These are phyloP conservation scores for Plantago coronopus DNA, from an alignment of 305 asterid genomes.

Conservation along the genomic window DNA sequence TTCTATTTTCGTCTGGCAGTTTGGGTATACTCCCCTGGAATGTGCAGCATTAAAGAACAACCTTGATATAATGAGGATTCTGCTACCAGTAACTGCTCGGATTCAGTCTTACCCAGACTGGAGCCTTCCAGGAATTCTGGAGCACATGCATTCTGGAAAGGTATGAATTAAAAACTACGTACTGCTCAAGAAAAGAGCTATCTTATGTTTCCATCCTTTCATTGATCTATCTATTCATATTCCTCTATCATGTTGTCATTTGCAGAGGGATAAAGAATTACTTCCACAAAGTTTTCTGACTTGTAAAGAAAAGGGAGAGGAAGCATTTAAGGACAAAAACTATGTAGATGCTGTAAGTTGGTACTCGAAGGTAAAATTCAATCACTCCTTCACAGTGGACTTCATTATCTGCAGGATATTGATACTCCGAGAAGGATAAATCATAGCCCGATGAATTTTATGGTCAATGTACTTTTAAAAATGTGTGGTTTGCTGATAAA, in stretches of 20 bases:
- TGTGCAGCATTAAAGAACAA: neutral
- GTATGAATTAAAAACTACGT: too few relatives aligned
- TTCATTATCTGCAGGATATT: too few relatives aligned
- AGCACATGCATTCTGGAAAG: neutral
- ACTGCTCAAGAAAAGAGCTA: too few relatives aligned
- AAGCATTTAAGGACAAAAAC: constrained; percentile 11
- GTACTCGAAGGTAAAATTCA: constrained; percentile 16
- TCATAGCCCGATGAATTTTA: too few relatives aligned
- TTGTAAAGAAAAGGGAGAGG: constrained; percentile 12
- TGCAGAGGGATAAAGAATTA: too few relatives aligned
- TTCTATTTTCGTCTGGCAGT: neutral
- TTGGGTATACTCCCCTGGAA: constrained; percentile 3
- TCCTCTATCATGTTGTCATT: neutral
- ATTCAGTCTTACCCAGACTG: neutral
- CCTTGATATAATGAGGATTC: neutral
- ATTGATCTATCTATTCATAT: neutral
- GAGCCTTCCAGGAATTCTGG: neutral
- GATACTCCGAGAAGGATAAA: too few relatives aligned
- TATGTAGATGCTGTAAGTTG: constrained; percentile 23
- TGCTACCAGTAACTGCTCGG: constrained; percentile 4
- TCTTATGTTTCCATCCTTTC: neutral
- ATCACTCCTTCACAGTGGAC: too few relatives aligned
- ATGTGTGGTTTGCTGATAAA: too few relatives aligned
- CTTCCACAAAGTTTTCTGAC: neutral
- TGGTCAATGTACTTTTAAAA: too few relatives aligned